Evolutionary conservation across 2,329 filamentous ascomycete species (phyloP).

Genomic region (Botrytis aclada): DNA sequence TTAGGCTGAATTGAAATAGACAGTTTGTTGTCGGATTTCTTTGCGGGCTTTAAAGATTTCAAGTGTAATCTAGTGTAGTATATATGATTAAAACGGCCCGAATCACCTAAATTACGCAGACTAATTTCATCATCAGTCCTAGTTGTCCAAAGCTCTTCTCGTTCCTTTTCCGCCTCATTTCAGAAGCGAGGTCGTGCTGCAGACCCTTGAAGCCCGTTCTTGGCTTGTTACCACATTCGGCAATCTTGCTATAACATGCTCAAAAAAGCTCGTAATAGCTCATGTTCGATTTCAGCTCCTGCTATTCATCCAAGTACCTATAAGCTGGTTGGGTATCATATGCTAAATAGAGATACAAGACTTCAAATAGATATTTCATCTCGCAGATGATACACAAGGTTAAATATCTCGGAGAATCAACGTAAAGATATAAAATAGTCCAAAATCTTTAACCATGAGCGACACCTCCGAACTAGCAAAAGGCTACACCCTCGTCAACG

Average conservation of each 20-base stretch:
- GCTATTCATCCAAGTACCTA: no score
- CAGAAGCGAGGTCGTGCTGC: not conserved
- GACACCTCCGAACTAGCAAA: conserved; percentile 25
- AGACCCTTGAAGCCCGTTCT: not conserved
- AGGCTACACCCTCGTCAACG: conserved; percentile 21
- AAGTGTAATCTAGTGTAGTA: not conserved
- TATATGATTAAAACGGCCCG: not conserved
- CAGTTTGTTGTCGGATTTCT: not conserved
- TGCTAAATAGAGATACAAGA: not conserved
- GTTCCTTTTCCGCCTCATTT: not conserved
- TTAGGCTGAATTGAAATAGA: not conserved
- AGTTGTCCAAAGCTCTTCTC: not conserved
- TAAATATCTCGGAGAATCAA: not conserved
- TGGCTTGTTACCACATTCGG: not conserved
- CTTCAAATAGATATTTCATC: not conserved
- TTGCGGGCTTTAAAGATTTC: not conserved
- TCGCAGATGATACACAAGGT: not conserved
- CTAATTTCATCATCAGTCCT: not conserved
- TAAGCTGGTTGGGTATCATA: not conserved
- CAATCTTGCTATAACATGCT: not conserved
- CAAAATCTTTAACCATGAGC: not conserved
- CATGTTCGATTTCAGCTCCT: not conserved
- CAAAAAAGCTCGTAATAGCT: not conserved
- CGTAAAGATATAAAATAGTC: fast-evolving
- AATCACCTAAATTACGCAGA: not conserved